Evolutionary conservation across 305 asterid species (phyloP).

Genomic region (Fraxinus latifolia): DNA sequence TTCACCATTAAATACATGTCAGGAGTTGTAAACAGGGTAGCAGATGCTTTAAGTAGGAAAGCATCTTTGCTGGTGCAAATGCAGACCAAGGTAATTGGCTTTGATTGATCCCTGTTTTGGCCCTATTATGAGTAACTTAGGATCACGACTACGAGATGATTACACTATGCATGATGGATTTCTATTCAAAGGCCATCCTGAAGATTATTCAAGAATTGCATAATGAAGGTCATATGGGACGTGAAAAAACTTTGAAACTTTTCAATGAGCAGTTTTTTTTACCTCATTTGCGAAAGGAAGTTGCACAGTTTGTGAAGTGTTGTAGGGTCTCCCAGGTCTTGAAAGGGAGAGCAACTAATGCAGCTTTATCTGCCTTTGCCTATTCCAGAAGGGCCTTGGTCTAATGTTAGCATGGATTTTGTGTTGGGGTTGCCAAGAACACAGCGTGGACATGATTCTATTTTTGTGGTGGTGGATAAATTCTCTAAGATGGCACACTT

Average conservation of each 20-base stretch:
- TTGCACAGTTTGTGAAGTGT: not conserved
- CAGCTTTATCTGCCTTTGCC: not conserved
- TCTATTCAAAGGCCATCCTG: not conserved
- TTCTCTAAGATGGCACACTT: not conserved
- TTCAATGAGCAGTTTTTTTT: not conserved
- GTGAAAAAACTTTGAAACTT: not conserved
- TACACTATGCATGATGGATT: not conserved
- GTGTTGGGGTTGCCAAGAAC: not conserved
- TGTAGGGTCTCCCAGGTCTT: not conserved
- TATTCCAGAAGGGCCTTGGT: not conserved
- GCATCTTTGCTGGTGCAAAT: not conserved
- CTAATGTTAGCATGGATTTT: not conserved
- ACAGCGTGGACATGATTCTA: not conserved
- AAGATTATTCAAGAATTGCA: not conserved
- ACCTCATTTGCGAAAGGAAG: not conserved
- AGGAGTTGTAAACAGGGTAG: not conserved
- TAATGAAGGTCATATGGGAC: not conserved
- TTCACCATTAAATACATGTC: not conserved
- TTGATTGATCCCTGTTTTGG: not conserved
- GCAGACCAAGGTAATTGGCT: not conserved
- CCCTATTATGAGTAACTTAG: not conserved
- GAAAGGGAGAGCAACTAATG: not conserved
- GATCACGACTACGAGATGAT: too few relatives aligned
- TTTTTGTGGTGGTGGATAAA: not conserved
- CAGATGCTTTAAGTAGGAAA: not conserved